Base-by-base conservation (phyloP, 371 early-diverging fungal genomes). In the Mucor ambiguus region DNA sequence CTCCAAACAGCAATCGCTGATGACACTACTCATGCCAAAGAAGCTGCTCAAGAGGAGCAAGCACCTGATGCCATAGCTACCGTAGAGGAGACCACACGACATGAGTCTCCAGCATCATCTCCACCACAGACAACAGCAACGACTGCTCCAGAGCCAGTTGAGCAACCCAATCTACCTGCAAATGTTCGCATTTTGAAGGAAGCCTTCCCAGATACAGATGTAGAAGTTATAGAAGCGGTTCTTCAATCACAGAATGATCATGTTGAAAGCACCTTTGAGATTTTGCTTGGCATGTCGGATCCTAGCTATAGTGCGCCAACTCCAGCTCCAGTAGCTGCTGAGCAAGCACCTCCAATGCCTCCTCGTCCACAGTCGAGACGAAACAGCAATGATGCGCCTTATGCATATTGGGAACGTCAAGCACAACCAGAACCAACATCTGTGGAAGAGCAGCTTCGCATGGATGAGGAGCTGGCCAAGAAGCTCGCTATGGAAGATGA, bases 131-230 rank as follows among this genome's bases (percentile, higher is more conserved):
- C 52, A 52, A 10, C 46, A 46, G 7, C 44, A 18, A 10, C 41
- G 2, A 6, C 18, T 41, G 24, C 46, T 46, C 28, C 24, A 12
- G 52, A 26, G 3, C 28, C 56, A 56, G 32, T 33, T 33, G 56
- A 56, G 6, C 30, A 56, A 1, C 5, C n/a, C 0, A 5, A 46
- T 28, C 16, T 68, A 46, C 44, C 66, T 2, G 66, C 49, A 43
- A 64, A 72, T 41, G 59, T 68, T 9, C 48, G 60, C 43, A 68
- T 68, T 30, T 67, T 83, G 56, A 80, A 80, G 63, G 83, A 83
- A 66, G 83, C 83, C 0, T 83, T 83, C 52, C 83, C 81, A 22
- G 74, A 74, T 62, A 71, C 74, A 32, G 83, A 83, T 55, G 64
- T 72, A 28, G 83, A 80, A 14, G 67, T 83, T 16, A 73, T 83